phyloP scores from a whole-genome alignment of 805 yeast genomes.

The Metschnikowia lachancei region DNA sequence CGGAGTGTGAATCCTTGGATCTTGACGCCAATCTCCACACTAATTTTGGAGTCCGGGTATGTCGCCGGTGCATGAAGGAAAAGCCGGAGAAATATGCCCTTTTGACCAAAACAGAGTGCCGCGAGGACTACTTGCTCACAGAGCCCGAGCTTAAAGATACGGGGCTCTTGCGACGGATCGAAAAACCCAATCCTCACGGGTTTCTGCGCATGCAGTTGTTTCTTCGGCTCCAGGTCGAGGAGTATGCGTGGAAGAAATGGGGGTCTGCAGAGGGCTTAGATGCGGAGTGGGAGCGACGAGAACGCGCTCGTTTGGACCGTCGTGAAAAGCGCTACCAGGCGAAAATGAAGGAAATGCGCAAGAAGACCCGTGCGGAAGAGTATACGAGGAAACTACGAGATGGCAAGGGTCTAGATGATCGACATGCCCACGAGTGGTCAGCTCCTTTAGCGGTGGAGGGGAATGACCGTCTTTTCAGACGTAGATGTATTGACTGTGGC shows the following conservation, averaged over 20 bases:
- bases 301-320: slow-evolving; percentile 64
- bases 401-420: slow-evolving; percentile 50
- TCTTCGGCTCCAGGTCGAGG: slow-evolving; percentile 88
- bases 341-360: slow-evolving; percentile 83
- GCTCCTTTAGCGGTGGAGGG: slow-evolving; percentile 48
- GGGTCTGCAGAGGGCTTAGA: slow-evolving; percentile 86
- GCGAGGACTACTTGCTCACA: slow-evolving; percentile 86
- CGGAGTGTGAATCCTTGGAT: slow-evolving; percentile 78
- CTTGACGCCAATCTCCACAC: slow-evolving; percentile 69
- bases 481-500: slow-evolving; percentile 79
- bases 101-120: slow-evolving; percentile 92
- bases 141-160: slow-evolving; percentile 86
- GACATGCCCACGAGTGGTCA: slow-evolving; percentile 77
- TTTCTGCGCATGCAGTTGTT: slow-evolving; percentile 91
- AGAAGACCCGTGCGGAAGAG: slow-evolving; percentile 89
- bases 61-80: slow-evolving; percentile 69
- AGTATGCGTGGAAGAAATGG: slow-evolving; percentile 92
- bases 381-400: slow-evolving; percentile 67
- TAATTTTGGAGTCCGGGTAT: slow-evolving; percentile 72
- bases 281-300: slow-evolving; percentile 87
- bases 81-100: slow-evolving; percentile 86
- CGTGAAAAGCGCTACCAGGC: slow-evolving; percentile 75
- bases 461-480: slow-evolving; percentile 38
- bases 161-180: slow-evolving; percentile 66
- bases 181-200: slow-evolving; percentile 93